Evolutionary conservation across 768 basidiomycete species (phyloP).

Genomic region (Lanmaoa rubissima): DNA sequence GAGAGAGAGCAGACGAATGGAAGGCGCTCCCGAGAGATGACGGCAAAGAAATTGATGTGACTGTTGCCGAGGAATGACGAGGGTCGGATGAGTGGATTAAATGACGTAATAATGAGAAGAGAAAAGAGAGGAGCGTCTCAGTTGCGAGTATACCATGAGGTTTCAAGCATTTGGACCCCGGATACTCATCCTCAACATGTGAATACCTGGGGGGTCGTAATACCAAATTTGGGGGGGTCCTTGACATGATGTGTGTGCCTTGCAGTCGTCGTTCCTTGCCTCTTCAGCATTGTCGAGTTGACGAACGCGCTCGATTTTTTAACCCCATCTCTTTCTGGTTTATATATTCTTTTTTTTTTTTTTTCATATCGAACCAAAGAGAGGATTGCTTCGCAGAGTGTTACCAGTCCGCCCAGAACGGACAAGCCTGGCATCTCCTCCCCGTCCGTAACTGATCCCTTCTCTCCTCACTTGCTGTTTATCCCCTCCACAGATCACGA

Average conservation of each 20-base stretch:
- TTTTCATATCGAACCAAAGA: slow-evolving; percentile 20
- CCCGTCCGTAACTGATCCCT: neutral
- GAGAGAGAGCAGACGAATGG: neutral
- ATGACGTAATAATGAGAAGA: slow-evolving; percentile 4
- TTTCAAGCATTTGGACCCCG: slow-evolving; percentile 12
- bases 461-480: too few species aligned
- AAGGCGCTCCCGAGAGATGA: slow-evolving; percentile 18
- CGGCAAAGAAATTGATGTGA: neutral
- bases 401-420: slow-evolving; percentile 6
- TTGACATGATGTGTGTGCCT: slow-evolving; percentile 9
- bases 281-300: slow-evolving; percentile 17
- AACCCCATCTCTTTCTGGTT: neutral
- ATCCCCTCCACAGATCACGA: neutral
- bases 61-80: slow-evolving; percentile 14
- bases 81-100: neutral
- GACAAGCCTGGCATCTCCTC: neutral
- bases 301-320: neutral
- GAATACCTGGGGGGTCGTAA: slow-evolving; percentile 24
- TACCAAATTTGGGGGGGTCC: slow-evolving; percentile 19
- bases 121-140: too few species aligned
- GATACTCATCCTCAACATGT: slow-evolving; percentile 21
- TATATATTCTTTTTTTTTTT: neutral
- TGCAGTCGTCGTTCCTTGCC: slow-evolving; percentile 14
- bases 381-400: neutral
- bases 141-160: slow-evolving; percentile 16